These are phyloP conservation scores for Grosmannia huntii DNA, from an alignment of 2,329 filamentous ascomycete genomes.

Conservation along the genomic window DNA sequence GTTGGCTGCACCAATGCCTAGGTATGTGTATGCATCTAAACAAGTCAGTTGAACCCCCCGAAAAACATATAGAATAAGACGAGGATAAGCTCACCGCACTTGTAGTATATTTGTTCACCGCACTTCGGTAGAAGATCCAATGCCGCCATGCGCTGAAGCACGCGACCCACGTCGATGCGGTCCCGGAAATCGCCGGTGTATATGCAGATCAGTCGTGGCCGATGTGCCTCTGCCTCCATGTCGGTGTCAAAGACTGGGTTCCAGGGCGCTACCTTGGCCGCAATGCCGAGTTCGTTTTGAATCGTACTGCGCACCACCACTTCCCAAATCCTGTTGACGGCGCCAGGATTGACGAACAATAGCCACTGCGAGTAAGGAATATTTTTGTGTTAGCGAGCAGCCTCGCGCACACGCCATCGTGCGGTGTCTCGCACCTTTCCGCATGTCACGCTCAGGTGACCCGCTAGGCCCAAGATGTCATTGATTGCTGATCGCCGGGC, in stretches of 20 bases:
- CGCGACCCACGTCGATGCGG: conserved; percentile 52
- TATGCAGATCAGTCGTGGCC: conserved; percentile 54
- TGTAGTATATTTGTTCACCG: conserved; percentile 58
- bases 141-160: conserved; percentile 48
- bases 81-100: conserved; percentile 42
- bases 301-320: conserved; percentile 53
- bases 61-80: too few species aligned
- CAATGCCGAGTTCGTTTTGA: conserved; percentile 55
- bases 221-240: conserved; percentile 26
- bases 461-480: conserved; percentile 49
- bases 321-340: conserved; percentile 53
- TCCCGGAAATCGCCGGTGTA: conserved; percentile 69
- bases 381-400: conserved; percentile 6
- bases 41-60: too few species aligned
- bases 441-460: conserved; percentile 39
- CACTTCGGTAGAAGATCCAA: conserved; percentile 43
- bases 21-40: conserved; percentile 53
- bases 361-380: conserved; percentile 46
- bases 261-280: conserved; percentile 58
- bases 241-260: conserved; percentile 22
- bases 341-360: conserved; percentile 44
- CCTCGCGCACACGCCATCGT: too few species aligned
- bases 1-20: conserved; percentile 49
- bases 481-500: conserved; percentile 35
- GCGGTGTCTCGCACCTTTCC: conserved; percentile 45